Percentiles rank a stretch among this genome's conserved stretches.
Evolutionary conservation across 441 rosid genomes (phyloP).

Genomic region (Melastoma candidum): DNA sequence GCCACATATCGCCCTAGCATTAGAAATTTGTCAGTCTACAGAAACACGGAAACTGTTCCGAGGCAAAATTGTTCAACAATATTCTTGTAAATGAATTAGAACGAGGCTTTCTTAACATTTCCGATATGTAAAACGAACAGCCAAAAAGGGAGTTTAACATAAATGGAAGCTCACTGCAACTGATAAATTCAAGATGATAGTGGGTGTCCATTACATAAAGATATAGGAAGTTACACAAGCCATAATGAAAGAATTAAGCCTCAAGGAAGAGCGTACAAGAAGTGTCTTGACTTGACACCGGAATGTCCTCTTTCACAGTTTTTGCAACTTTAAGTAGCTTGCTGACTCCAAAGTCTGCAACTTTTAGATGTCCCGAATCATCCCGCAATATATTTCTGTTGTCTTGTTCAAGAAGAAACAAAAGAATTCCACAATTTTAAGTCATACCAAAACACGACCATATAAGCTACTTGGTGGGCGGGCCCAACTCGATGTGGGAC

Average conservation of each 20-base stretch:
- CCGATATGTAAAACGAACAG: too few relatives aligned
- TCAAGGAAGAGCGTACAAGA: constrained; percentile 36
- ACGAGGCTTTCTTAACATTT: too few relatives aligned
- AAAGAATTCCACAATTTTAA: constrained; percentile 25
- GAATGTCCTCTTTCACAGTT: constrained; percentile 46
- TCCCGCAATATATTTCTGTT: constrained; percentile 62
- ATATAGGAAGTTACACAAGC: constrained; percentile 2
- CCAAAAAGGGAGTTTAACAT: too few relatives aligned
- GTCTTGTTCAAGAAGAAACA: constrained; percentile 33
- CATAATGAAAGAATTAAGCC: too few relatives aligned
- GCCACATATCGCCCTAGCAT: constrained; percentile 62
- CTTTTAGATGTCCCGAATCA: constrained; percentile 68
- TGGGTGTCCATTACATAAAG: background rate
- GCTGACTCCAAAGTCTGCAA: constrained; percentile 60
- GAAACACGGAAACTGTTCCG: background rate
- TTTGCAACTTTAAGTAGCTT: constrained; percentile 47
- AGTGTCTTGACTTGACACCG: constrained; percentile 36
- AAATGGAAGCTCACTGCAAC: too few relatives aligned
- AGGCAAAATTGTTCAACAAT: background rate
- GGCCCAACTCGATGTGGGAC: background rate
- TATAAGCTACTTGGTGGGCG: background rate
- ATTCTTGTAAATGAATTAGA: too few relatives aligned
- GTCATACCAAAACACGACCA: constrained; percentile 11
- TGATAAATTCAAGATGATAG: too few relatives aligned
- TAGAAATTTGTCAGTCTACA: constrained; percentile 4